Evolutionary conservation across 164 flowering plant genomes (phyloP), one percentile per base, ranked within the genome.

Genomic region (Tetrastigma voinierianum): DNA sequence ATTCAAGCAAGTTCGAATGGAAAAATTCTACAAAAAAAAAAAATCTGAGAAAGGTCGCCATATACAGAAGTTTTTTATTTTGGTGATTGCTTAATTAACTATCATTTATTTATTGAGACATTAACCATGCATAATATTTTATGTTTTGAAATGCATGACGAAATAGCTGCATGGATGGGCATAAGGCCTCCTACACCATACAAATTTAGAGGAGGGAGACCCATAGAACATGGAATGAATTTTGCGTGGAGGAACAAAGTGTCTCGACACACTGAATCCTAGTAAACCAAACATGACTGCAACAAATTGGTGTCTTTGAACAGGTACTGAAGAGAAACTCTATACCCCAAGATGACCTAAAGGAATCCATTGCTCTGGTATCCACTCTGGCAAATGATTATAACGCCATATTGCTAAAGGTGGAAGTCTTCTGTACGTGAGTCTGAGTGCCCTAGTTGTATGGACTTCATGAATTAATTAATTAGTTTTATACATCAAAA

Each of bases 341-440:
- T 57, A 57, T n/a, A 57, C 43, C 17, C n/a, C 11, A 10, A 24
- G 13, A 7, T 7, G 61, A 57, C 12, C 43, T 57, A 3, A 11
- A 20, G 20, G 23, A 44, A 9, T 57, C 61, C 14, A 11, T 57
- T 20, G 61, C 61, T 12, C 15, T 57, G 13, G 61, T 57, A 11
- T 12, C 61, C 8, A 0, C 7, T 57, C 61, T n/a, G 61, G 61
- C 43, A n/a, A 57, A 57, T 43, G 61, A 57, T 43, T 57, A 57
- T n/a, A 9, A 11, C 14, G 12, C 61, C 17, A 21, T 44, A 21
- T 57, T 32, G 61, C 61, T 14, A 57, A 4, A n/a, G 20, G 20
- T n/a, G 61, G 46, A 14, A 32, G 40, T 32, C 40, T 32, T 32
- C 40, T 0, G 40, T 32, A n/a, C n/a, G n/a, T n/a, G n/a, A n/a